A percentile compares a stretch with the other conserved stretches of the same genome.
phyloP scores from a whole-genome alignment of 495 filamentous ascomycete species.

The Extremus antarcticus region DNA sequence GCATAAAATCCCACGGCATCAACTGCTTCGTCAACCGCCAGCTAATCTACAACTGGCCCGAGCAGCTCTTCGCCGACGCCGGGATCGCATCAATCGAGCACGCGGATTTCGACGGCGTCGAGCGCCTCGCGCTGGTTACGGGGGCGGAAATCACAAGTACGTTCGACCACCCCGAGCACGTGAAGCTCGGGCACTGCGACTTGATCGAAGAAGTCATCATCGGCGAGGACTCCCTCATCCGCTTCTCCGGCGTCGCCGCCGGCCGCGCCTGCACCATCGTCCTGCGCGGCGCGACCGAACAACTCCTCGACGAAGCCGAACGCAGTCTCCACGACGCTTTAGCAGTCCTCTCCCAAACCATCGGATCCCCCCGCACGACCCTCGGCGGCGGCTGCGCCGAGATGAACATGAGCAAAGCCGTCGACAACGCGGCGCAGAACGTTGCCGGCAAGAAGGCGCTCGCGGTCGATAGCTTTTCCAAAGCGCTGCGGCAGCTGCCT shows the following conservation, averaged over 20 bases:
- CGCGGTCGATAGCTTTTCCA: conserved; percentile 81
- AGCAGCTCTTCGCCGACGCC: conserved; percentile 95
- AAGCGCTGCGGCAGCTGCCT: conserved; percentile 80
- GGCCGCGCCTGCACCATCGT: conserved; percentile 95
- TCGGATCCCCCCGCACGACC: conserved; percentile 86
- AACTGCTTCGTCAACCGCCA: conserved; percentile 99
- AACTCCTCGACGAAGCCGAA: conserved; percentile 93
- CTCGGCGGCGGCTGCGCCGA: conserved; percentile 93
- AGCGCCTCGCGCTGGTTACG: conserved; percentile 87
- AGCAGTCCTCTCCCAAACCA: conserved; percentile 92
- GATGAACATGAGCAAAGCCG: conserved; percentile 98
- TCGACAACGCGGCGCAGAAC: conserved; percentile 86
- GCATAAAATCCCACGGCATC: conserved; percentile 96
- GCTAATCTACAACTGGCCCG: conserved; percentile 99
- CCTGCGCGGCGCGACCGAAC: conserved; percentile 88
- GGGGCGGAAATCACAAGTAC: conserved; percentile 95
- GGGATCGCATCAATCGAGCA: conserved; percentile 98
- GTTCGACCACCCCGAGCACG: conserved; percentile 93
- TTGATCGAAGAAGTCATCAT: conserved; percentile 96
- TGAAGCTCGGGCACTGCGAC: conserved; percentile 92
- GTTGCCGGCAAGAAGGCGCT: conserved; percentile 93
- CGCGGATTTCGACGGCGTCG: conserved; percentile 96
- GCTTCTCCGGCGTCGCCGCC: conserved; percentile 90
- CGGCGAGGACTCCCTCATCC: conserved; percentile 92
- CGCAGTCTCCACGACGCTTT: conserved; percentile 92